Percentiles rank a stretch among this genome's conserved stretches.
These are phyloP conservation scores for Sporisorium scitamineum DNA, from an alignment of 1,284 basidiomycete species.

Conservation along the genomic window DNA sequence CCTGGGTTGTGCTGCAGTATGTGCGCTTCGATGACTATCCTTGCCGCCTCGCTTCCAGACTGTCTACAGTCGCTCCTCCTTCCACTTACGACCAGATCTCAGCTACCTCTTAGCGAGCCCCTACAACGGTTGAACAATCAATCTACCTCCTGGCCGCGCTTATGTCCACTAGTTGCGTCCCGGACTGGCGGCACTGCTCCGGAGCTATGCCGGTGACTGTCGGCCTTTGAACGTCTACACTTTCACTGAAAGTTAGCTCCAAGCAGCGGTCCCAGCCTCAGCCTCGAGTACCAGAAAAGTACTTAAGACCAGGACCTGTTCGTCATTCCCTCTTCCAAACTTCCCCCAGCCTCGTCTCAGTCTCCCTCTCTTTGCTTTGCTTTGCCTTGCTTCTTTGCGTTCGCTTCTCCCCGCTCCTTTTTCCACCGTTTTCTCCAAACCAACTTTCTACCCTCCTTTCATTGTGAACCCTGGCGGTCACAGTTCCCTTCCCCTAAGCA, in stretches of 20 bases:
- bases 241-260: neutral
- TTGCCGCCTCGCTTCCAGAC: constrained; percentile 2
- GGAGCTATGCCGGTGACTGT: constrained; percentile 1
- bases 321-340: constrained; percentile 10
- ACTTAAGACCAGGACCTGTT: constrained; percentile 18
- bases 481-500: constrained; percentile 9
- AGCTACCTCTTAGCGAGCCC: neutral
- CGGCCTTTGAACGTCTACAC: constrained; percentile 6
- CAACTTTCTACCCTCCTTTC: constrained; percentile 27
- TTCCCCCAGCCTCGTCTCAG: constrained; percentile 33
- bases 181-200: neutral
- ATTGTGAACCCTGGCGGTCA: constrained; percentile 56
- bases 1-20: neutral
- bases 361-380: constrained; percentile 36
- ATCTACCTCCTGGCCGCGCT: constrained; percentile 3
- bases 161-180: neutral
- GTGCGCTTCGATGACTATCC: neutral
- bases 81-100: neutral
- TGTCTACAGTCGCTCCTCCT: neutral
- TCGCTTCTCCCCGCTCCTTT: constrained; percentile 37
- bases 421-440: too few species aligned
- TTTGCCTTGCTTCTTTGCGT: constrained; percentile 27
- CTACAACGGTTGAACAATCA: neutral
- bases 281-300: constrained; percentile 4
- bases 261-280: neutral